These are phyloP conservation scores for Coniochaeta sp. DNA, from an alignment of 2,329 filamentous ascomycete genomes.

Conservation along the genomic window DNA sequence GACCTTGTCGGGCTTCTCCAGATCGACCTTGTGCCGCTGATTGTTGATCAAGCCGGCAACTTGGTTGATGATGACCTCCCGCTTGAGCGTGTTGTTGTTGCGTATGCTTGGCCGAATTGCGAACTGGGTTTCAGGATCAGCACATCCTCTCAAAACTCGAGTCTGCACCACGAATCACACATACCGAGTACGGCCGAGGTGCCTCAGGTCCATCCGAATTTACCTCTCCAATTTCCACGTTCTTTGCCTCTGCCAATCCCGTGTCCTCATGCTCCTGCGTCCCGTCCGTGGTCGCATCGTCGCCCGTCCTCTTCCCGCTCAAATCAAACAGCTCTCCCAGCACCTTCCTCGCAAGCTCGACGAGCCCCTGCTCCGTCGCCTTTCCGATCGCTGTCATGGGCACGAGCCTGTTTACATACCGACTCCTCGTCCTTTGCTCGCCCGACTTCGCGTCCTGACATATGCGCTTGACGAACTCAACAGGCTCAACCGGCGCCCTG, in stretches of 20 bases:
- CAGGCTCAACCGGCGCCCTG: constrained; percentile 45
- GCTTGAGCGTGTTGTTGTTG: constrained; percentile 61
- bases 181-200: constrained; percentile 31
- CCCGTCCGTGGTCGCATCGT: background rate
- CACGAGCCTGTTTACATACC: constrained; percentile 52
- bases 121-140: constrained; percentile 44
- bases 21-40: constrained; percentile 62
- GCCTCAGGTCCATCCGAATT: constrained; percentile 1
- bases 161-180: constrained; percentile 12
- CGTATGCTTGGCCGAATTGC: constrained; percentile 76
- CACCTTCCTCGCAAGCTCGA: constrained; percentile 55
- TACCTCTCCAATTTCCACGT: constrained; percentile 5
- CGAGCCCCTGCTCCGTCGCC: constrained; percentile 61
- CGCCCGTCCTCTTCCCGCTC: constrained; percentile 16
- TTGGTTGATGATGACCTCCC: constrained; percentile 62
- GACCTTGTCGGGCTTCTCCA: constrained; percentile 70
- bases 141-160: background rate
- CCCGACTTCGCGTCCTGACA: constrained; percentile 43
- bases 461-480: constrained; percentile 44
- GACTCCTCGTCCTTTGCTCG: constrained; percentile 32
- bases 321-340: constrained; percentile 56
- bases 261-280: constrained; percentile 5
- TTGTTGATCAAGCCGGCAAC: constrained; percentile 59
- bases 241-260: constrained; percentile 6
- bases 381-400: constrained; percentile 48